Evolutionary conservation across 2,329 filamentous ascomycete genomes (phyloP).

Genomic region (Elsinoe ampelina): DNA sequence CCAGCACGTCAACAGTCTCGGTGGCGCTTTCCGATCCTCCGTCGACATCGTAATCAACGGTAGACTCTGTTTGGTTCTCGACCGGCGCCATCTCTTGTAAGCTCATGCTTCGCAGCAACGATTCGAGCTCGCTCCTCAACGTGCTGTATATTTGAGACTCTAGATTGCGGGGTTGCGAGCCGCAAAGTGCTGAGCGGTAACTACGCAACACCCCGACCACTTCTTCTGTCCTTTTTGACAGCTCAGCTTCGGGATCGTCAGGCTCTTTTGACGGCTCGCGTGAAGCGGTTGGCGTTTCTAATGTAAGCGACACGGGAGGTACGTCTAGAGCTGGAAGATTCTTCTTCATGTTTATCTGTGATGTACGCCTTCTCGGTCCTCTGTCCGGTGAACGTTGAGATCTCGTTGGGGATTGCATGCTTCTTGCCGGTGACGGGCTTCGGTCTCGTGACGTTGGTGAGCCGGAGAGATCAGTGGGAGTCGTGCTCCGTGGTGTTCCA

Average conservation of each 20-base stretch:
- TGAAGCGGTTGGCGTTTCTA: neutral
- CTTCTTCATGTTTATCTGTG: neutral
- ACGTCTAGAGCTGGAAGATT: neutral
- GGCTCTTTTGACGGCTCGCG: constrained; percentile 9
- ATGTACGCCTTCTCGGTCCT: neutral
- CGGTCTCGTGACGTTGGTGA: constrained; percentile 15
- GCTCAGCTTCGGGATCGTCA: neutral
- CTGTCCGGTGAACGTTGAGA: constrained; percentile 14
- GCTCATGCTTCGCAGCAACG: constrained; percentile 7
- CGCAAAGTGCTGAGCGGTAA: constrained; percentile 7
- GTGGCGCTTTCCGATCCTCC: constrained; percentile 4
- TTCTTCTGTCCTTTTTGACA: constrained; percentile 2
- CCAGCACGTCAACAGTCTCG: neutral
- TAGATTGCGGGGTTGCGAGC: constrained; percentile 8
- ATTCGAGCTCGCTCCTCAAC: constrained; percentile 11
- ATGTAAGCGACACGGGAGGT: neutral
- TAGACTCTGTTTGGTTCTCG: neutral
- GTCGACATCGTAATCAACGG: neutral
- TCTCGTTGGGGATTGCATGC: neutral
- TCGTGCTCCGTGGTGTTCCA: constrained; percentile 23
- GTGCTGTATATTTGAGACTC: constrained; percentile 7
- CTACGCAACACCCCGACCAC: constrained; percentile 3
- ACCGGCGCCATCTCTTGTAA: constrained; percentile 9
- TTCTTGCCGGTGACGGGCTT: constrained; percentile 19
- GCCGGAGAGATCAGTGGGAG: constrained; percentile 15